Percentiles rank a stretch among this genome's conserved stretches.
Evolutionary conservation across 352 stramenopile species (phyloP).

Genomic region (Ophiocytium majus): DNA sequence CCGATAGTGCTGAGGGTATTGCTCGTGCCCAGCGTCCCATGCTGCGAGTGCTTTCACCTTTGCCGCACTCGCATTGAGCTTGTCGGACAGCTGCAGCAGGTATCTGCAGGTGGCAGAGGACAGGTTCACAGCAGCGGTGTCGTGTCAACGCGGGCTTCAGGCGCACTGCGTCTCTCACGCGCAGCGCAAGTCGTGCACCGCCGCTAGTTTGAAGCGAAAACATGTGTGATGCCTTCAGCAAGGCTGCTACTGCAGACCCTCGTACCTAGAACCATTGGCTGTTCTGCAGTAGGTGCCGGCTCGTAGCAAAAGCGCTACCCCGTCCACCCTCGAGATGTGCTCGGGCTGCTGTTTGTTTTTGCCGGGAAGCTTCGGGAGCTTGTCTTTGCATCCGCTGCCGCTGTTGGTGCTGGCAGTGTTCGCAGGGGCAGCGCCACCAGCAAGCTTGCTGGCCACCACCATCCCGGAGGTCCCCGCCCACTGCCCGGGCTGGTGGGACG

Average conservation of each 20-base stretch:
- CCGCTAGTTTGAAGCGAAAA: not conserved
- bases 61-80: not conserved
- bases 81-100: not conserved
- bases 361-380: too few species aligned
- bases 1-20: not conserved
- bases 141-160: not conserved
- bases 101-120: not conserved
- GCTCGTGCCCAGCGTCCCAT: not conserved
- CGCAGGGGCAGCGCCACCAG: too few species aligned
- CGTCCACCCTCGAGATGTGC: too few species aligned
- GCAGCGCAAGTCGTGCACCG: too few species aligned
- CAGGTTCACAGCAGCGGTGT: not conserved
- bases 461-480: too few species aligned
- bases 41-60: not conserved
- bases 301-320: not conserved
- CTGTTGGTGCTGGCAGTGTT: too few species aligned
- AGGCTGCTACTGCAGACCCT: too few species aligned
- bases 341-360: too few species aligned
- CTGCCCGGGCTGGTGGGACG: too few species aligned
- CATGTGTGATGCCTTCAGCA: not conserved
- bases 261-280: not conserved
- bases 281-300: not conserved
- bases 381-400: too few species aligned
- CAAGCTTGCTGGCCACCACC: too few species aligned
- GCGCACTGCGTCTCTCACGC: too few species aligned